Evolutionary conservation across 78 protist species (phyloP).

Genomic region (Speleostelium caveatum): DNA sequence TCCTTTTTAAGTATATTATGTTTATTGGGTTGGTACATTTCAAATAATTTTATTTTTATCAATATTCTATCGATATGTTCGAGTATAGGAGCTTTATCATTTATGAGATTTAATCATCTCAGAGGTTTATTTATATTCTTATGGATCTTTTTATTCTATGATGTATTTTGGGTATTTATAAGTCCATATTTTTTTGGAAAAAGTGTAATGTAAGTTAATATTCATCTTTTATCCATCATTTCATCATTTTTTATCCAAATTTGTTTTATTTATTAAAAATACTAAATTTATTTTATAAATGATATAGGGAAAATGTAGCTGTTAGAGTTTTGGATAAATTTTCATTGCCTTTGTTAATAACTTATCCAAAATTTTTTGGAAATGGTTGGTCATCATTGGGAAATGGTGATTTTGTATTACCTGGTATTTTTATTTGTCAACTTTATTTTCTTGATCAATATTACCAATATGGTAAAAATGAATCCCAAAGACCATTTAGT

Average conservation of each 20-base stretch:
- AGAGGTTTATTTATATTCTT: constrained; percentile 2
- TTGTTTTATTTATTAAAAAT: not conserved
- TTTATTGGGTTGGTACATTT: not conserved
- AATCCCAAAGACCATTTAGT: not conserved
- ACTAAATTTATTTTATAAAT: not conserved
- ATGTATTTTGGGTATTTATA: constrained; percentile 65
- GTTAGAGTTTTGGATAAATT: constrained; percentile 28
- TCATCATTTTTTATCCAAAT: not conserved
- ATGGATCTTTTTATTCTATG: constrained; percentile 52
- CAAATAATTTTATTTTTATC: constrained; percentile 26
- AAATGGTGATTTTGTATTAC: constrained; percentile 61
- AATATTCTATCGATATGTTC: constrained; percentile 32
- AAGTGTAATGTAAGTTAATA: constrained; percentile 50
- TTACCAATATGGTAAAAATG: not conserved
- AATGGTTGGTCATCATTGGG: constrained; percentile 38
- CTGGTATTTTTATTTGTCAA: constrained; percentile 64
- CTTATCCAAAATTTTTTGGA: not conserved
- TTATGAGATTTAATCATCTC: constrained; percentile 46
- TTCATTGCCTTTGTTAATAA: constrained; percentile 51
- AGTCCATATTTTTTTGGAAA: constrained; percentile 29
- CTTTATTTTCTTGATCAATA: constrained; percentile 45
- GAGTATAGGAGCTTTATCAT: constrained; percentile 26
- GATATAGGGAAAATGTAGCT: constrained; percentile 56
- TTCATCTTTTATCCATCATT: not conserved
- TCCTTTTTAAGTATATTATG: not conserved